Evolutionary conservation across 345 rosid genomes (phyloP).

Genomic region (Populus davidiana): DNA sequence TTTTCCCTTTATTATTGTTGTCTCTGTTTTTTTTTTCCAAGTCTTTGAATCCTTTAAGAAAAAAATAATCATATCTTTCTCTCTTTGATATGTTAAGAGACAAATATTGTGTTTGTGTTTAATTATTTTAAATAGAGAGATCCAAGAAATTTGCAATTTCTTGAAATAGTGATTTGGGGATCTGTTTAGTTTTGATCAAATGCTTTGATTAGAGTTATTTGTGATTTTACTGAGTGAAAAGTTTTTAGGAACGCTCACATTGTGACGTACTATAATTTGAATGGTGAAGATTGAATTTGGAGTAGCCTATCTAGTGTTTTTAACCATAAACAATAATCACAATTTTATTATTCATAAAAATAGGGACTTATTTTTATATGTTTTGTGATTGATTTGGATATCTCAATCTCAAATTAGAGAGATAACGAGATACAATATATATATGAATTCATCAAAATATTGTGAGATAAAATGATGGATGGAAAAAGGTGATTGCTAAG

Average conservation of each 20-base stretch:
- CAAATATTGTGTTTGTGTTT: no score
- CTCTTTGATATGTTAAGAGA: neutral
- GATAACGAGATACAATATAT: fast-evolving
- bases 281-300: no score
- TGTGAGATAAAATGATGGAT: no score
- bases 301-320: neutral
- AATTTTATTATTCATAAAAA: no score
- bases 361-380: fast-evolving
- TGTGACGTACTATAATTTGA: no score
- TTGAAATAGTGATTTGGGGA: neutral
- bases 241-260: no score
- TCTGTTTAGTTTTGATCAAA: neutral
- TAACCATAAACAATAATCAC: no score
- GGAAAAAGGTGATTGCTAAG: fast-evolving
- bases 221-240: neutral
- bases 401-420: no score
- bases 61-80: no score
- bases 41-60: neutral
- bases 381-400: neutral
- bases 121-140: neutral
- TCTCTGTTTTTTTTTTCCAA: no score
- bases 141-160: no score
- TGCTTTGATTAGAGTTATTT: neutral
- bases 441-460: neutral
- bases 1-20: neutral